phyloP scores from a whole-genome alignment of 2,329 filamentous ascomycete species.

The Pseudogymnoascus sp. region DNA sequence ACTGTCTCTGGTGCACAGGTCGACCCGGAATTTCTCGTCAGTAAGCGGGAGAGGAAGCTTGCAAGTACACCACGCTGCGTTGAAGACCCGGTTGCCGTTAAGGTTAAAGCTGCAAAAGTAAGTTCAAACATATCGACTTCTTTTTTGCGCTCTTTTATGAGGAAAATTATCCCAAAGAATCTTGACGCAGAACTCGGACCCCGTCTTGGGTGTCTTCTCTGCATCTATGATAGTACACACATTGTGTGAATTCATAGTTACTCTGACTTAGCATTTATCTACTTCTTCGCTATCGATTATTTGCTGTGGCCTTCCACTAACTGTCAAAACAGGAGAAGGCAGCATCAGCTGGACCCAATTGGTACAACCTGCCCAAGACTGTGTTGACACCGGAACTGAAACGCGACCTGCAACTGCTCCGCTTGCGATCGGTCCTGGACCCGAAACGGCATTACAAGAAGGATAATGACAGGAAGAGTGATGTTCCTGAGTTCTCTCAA shows the following conservation, averaged over 20 bases:
- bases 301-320: constrained; percentile 11
- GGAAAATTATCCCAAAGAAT: constrained; percentile 65
- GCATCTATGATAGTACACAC: constrained; percentile 53
- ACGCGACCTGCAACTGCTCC: constrained; percentile 79
- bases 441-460: constrained; percentile 90
- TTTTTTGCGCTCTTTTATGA: constrained; percentile 46
- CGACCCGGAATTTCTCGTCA: constrained; percentile 44
- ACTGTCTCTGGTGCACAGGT: constrained; percentile 45
- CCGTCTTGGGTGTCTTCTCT: constrained; percentile 75
- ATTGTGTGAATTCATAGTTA: constrained; percentile 56
- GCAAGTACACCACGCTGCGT: constrained; percentile 45
- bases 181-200: constrained; percentile 68
- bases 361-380: constrained; percentile 85
- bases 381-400: constrained; percentile 78
- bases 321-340: constrained; percentile 32
- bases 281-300: constrained; percentile 8
- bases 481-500: constrained; percentile 75
- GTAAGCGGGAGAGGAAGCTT: constrained; percentile 39
- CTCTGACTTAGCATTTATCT: constrained; percentile 43
- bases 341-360: constrained; percentile 67
- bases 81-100: constrained; percentile 43
- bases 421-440: constrained; percentile 83
- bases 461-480: constrained; percentile 56
- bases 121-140: constrained; percentile 19
- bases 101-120: constrained; percentile 46